These are phyloP conservation scores for Chytriomyces sp. DNA, from an alignment of 192 early-diverging fungal species.

Conservation along the genomic window DNA sequence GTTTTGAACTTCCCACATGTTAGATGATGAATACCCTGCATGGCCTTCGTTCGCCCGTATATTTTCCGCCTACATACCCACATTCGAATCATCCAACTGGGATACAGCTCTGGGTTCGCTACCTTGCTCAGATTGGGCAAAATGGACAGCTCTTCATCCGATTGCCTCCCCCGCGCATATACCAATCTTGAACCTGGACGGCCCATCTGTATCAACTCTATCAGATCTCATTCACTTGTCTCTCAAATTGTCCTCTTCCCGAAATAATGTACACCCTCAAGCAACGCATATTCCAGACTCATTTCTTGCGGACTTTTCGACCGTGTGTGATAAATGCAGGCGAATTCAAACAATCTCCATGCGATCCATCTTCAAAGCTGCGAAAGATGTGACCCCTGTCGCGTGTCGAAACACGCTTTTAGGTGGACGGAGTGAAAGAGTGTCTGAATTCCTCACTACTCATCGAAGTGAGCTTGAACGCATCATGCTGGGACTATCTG, in stretches of 20 bases:
- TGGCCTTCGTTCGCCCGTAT: conserved; percentile 26
- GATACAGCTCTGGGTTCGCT: conserved; percentile 6
- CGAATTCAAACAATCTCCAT: neutral
- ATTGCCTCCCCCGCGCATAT: neutral
- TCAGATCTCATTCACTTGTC: conserved; percentile 21
- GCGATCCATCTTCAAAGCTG: conserved; percentile 7
- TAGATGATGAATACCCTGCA: conserved; percentile 2
- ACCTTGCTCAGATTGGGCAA: conserved; percentile 25
- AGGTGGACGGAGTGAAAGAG: conserved; percentile 9
- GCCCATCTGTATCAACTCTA: neutral
- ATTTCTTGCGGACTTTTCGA: neutral
- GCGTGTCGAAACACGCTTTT: conserved; percentile 5
- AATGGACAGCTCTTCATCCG: conserved; percentile 1
- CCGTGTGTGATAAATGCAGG: conserved; percentile 6
- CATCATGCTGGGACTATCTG: conserved; percentile 11
- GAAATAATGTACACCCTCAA: neutral
- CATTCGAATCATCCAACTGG: neutral
- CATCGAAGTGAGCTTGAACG: conserved; percentile 9
- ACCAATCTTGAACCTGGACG: conserved; percentile 12
- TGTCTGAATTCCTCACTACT: conserved; percentile 9
- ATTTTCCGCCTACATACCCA: conserved; percentile 6
- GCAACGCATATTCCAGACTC: conserved; percentile 1
- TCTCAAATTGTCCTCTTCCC: conserved; percentile 18
- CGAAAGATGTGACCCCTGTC: neutral
- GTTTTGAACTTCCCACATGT: too few relatives aligned